Evolutionary conservation across 371 early-diverging fungal species (phyloP).

Genomic region (Batkoa obscura): DNA sequence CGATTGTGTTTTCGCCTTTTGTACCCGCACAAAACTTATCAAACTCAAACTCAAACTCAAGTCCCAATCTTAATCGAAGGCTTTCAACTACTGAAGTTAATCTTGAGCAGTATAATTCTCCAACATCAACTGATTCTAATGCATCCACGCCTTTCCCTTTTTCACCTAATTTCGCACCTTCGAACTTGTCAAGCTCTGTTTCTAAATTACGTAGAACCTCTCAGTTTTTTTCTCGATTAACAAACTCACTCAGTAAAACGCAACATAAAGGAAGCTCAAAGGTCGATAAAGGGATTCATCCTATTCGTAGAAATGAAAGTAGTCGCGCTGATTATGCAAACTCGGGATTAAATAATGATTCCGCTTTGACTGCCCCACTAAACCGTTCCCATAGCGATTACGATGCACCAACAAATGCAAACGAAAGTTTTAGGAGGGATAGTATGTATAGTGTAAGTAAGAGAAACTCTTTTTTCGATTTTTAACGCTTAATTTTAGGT

Average conservation of each 20-base stretch:
- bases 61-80: neutral
- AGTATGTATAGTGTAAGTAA: slow-evolving; percentile 3
- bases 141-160: neutral
- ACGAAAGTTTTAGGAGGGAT: neutral
- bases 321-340: neutral
- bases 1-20: neutral
- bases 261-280: neutral
- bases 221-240: slow-evolving; percentile 1
- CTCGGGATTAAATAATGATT: neutral
- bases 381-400: neutral
- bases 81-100: neutral
- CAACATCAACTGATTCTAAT: neutral
- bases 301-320: neutral
- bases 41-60: neutral
- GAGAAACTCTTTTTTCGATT: neutral
- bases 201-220: slow-evolving; percentile 2
- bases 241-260: neutral
- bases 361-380: neutral
- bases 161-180: neutral
- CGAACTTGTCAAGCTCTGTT: neutral
- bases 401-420: neutral
- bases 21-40: too few species aligned
- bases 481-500: neutral
- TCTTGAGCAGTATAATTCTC: neutral
- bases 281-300: neutral